A percentile compares a stretch with the other conserved stretches of the same genome.
Evolutionary conservation across 1,139 yeast species (phyloP).

Genomic region (Saccharomycopsis hybrid): DNA sequence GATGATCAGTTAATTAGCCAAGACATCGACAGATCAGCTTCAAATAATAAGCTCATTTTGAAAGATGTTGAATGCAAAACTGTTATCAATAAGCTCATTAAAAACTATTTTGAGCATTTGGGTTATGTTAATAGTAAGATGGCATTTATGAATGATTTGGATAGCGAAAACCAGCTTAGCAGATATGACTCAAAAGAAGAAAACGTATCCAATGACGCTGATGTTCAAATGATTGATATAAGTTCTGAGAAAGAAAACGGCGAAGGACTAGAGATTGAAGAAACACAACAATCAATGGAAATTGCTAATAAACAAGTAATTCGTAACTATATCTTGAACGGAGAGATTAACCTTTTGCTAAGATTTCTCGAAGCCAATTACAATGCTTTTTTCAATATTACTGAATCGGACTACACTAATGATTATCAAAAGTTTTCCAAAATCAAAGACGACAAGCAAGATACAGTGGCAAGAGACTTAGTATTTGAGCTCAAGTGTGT

Average conservation of each 20-base stretch:
- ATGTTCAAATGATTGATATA: slow-evolving; percentile 23
- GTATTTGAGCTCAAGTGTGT: slow-evolving; percentile 15
- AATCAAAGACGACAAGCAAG: neutral
- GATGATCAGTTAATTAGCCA: neutral
- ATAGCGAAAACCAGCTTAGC: slow-evolving; percentile 24
- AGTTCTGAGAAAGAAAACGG: slow-evolving; percentile 23
- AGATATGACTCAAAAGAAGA: neutral
- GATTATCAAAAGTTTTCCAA: neutral
- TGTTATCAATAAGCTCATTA: slow-evolving; percentile 47
- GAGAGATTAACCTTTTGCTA: slow-evolving; percentile 38
- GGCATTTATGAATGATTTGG: slow-evolving; percentile 46
- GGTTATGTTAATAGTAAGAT: slow-evolving; percentile 66
- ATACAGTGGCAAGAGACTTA: slow-evolving; percentile 3
- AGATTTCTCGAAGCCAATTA: slow-evolving; percentile 7
- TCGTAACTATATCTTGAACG: slow-evolving; percentile 38
- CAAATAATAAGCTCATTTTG: slow-evolving; percentile 1
- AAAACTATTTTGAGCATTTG: slow-evolving; percentile 64
- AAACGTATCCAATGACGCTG: neutral
- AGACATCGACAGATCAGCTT: neutral
- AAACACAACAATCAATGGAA: too few relatives aligned
- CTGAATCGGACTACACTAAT: neutral
- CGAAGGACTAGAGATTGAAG: too few relatives aligned
- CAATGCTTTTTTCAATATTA: slow-evolving; percentile 3
- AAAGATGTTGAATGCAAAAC: slow-evolving; percentile 29
- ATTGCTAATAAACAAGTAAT: slow-evolving; percentile 56